These are phyloP conservation scores for Trichosporon ovoides DNA, from an alignment of 1,284 basidiomycete species.

Conservation along the genomic window DNA sequence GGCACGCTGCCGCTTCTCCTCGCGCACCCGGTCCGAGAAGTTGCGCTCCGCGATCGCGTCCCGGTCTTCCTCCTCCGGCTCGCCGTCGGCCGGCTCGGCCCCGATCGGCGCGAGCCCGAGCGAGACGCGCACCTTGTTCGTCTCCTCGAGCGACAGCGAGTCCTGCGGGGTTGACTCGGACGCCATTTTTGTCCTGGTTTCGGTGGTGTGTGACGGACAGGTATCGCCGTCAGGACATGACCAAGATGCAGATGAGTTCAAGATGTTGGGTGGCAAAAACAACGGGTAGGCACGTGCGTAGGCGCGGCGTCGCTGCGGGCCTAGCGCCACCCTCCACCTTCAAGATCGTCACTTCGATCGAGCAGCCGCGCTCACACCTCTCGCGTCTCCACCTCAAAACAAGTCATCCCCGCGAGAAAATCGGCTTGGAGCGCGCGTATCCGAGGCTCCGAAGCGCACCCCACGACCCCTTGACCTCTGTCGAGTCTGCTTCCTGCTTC, in stretches of 20 bases:
- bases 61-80: slow-evolving; percentile 55
- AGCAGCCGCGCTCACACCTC: background rate
- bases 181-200: slow-evolving; percentile 12
- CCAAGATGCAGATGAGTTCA: background rate
- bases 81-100: slow-evolving; percentile 53
- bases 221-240: no score
- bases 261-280: slow-evolving; percentile 25
- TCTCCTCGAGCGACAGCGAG: slow-evolving; percentile 88
- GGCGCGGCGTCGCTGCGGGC: background rate
- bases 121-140: slow-evolving; percentile 91
- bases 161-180: slow-evolving; percentile 50
- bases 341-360: background rate
- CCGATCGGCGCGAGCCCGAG: slow-evolving; percentile 91
- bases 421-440: no score
- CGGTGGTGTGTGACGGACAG: background rate
- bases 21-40: slow-evolving; percentile 65
- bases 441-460: no score
- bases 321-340: background rate
- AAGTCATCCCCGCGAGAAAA: no score
- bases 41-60: slow-evolving; percentile 68
- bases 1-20: slow-evolving; percentile 66
- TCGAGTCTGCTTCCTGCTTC: no score
- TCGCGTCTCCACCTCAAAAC: no score
- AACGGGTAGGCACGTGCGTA: background rate
- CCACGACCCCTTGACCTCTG: no score